phyloP scores from a whole-genome alignment of 768 basidiomycete species.

The Crepidotus variabilis region DNA sequence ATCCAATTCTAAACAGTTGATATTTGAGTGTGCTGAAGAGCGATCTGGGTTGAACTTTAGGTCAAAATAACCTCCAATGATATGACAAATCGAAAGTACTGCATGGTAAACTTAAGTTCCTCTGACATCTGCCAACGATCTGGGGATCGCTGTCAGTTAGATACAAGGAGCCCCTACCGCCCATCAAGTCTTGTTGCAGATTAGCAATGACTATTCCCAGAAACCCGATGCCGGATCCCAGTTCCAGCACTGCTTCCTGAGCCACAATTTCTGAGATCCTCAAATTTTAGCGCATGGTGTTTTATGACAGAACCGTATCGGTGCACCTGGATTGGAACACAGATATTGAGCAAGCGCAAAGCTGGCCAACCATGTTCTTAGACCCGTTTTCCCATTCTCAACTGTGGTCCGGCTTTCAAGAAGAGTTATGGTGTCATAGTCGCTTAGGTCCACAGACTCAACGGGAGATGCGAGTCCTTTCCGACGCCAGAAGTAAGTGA shows the following conservation, averaged over 20 bases:
- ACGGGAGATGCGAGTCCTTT: not conserved
- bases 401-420: conserved; percentile 72
- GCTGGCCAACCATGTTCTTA: conserved; percentile 78
- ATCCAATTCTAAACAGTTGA: conserved; percentile 50
- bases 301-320: not conserved
- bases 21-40: conserved; percentile 44
- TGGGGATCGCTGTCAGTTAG: conserved; percentile 65
- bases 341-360: conserved; percentile 62
- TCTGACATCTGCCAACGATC: conserved; percentile 57
- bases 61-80: conserved; percentile 13
- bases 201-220: conserved; percentile 60
- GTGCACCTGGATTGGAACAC: conserved; percentile 50
- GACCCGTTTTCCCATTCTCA: conserved; percentile 74
- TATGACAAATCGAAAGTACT: conserved; percentile 42
- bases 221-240: conserved; percentile 77
- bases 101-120: conserved; percentile 60
- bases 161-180: conserved; percentile 16
- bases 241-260: conserved; percentile 55
- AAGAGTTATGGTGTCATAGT: conserved; percentile 49
- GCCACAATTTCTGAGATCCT: conserved; percentile 42
- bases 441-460: conserved; percentile 15
- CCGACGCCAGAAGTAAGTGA: conserved; percentile 61
- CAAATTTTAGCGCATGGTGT: not conserved
- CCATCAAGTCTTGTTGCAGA: conserved; percentile 39
- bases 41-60: conserved; percentile 37